Base-by-base conservation (phyloP, 1,284 basidiomycete species). In the Cryptococcus amylolentus region DNA sequence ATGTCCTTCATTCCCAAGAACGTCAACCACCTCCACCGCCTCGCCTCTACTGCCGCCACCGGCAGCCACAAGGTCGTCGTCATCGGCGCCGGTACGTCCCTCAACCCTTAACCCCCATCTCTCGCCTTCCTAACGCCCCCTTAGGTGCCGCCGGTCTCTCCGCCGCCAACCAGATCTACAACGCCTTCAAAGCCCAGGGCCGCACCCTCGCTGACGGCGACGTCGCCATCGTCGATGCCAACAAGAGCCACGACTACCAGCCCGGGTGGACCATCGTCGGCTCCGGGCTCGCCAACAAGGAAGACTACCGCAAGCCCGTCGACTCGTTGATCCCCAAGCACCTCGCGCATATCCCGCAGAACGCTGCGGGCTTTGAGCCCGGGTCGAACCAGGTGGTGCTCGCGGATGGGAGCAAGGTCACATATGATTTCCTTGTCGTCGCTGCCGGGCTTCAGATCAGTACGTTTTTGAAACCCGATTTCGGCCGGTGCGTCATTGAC, bases 181-280 rank as follows among this genome's bases (percentile, higher is more conserved):
- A 86, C 66, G 82, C 86, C 26, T 91, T 95, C 77, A 82, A 82
- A 65, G 79, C 80, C 14, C 84, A 86, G 43, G 86, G 86, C 18
- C 86, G 86, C 64, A 75, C 83, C 23, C 75, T 94, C 51, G 84
- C 81, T 49, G 75, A 81, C 41, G 88, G 85, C 46, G 91, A 95
- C 73, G 85, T 96, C 55, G 89, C 85, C 14, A 86, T 96, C 55
- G 78, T 95, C 48, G 93, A 96, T 71, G 62, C 75, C 39, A 65
- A 64, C 55, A 51, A 60, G 63, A 59, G 71, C 57, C 65, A 73
- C 68, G 74, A 76, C 67, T 70, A 66, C 62, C 71, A 91, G 84
- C 89, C 89, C 23, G 89, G 88, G 73, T 91, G 88, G 93, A 96
- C 94, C 2, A 84, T 97, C 26, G 93, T 94, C 42, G 94, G 92